Percentiles rank a stretch among this genome's conserved stretches.
phyloP scores from a whole-genome alignment of 1,284 basidiomycete species.

The Trichosporon sp. region DNA sequence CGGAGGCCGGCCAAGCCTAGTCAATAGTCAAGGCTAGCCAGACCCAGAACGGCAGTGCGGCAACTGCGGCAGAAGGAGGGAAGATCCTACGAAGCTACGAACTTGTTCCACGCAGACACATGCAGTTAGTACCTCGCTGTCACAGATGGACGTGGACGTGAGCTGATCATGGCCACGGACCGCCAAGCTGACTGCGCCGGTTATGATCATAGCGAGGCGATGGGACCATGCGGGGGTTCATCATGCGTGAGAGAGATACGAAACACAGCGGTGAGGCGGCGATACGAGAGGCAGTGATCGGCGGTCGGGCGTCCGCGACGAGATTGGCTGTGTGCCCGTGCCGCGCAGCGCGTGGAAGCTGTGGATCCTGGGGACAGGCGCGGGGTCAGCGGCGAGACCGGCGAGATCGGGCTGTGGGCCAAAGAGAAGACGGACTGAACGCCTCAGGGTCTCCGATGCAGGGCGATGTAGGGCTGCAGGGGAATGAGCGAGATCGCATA shows the following conservation, averaged over 20 bases:
- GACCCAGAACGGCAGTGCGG: background rate
- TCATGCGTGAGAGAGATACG: background rate
- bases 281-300: background rate
- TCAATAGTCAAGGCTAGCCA: background rate
- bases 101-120: background rate
- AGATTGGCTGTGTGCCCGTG: background rate
- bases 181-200: too few species aligned
- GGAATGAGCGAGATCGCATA: background rate
- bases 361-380: too few species aligned
- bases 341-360: too few species aligned
- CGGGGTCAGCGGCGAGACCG: background rate
- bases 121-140: background rate
- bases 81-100: background rate
- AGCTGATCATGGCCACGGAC: background rate
- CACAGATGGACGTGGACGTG: background rate
- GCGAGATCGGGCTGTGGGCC: background rate
- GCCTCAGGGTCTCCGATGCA: conserved; percentile 1
- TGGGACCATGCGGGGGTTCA: too few species aligned
- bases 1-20: background rate
- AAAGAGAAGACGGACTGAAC: background rate
- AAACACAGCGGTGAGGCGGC: background rate
- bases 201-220: background rate
- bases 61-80: background rate
- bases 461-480: background rate
- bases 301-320: too few species aligned